Base-by-base conservation (phyloP, 345 rosid species). In the Eucalyptus pauciflora region DNA sequence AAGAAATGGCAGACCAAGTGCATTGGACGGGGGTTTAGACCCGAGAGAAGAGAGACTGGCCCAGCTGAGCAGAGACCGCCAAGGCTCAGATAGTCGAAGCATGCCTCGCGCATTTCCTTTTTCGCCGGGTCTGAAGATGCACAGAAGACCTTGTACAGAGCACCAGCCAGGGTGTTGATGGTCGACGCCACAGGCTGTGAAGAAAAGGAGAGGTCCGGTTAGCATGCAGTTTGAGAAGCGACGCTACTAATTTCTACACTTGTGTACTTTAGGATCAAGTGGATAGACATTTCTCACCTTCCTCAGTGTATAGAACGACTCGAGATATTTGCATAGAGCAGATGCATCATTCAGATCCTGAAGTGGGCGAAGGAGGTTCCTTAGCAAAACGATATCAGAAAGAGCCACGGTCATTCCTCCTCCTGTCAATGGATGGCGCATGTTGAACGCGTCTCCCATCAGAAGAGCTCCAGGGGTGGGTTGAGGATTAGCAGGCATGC, bases 371-470 rank as follows among this genome's bases (percentile, higher is more conserved):
- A 93, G 94, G 48, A 95, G 93, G 87, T 94, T 87, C 4, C 95
- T 87, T 8, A 93, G 88, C 4, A 95, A 50, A 80, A 90, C 93
- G 22, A 95, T 88, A 85, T 95, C 97, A 17, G 96, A 93, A 5
- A 95, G 87, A 3, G 94, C 94, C 48, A 93, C 94, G 2, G 96
- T 93, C 96, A 95, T 95, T 88, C 96, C 96, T 51, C 95, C 96
- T 25, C 96, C 96, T 0, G 95, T 94, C 62, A 94, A 31, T 33
- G 96, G 93, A 88, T 95, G 96, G 16, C 96, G 86, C 94, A 94
- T 93, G 89, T 95, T 94, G 90, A 95, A 92, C 25, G 95, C 93
- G 85, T 93, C 95, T 3, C 95, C 95, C 85, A 94, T 69, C 54
- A 93, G 86, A 81, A 95, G 90, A 7, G 95, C 95, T 13, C 96